Percentiles rank a stretch among this genome's conserved stretches.
Conservation (phyloP, 768 basidiomycete species). For the Rhodotorula taiwanensis region DNA sequence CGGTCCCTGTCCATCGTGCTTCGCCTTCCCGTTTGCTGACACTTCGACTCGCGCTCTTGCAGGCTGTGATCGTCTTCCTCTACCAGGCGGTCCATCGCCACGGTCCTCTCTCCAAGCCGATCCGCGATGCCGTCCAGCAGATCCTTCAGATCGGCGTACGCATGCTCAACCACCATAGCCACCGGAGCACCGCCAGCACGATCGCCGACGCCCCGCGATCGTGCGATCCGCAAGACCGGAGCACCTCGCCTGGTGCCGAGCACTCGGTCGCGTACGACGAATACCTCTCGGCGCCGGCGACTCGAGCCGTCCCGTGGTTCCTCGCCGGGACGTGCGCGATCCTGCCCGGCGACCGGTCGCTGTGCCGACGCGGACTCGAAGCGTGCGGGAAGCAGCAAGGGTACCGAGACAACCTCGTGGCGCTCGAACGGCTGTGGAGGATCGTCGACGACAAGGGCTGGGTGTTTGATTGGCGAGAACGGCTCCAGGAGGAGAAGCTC, state of each 20-base stretch:
- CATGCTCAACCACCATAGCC: slow-evolving; percentile 1
- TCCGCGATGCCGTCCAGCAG: slow-evolving; percentile 13
- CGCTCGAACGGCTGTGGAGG: slow-evolving; percentile 31
- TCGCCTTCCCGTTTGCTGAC: not conserved
- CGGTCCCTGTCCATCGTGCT: too few species aligned
- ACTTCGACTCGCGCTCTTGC: not conserved
- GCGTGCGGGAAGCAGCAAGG: slow-evolving; percentile 24
- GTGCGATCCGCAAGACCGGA: too few species aligned
- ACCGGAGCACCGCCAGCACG: not conserved
- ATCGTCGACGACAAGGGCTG: slow-evolving; percentile 24
- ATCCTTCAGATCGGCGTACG: slow-evolving; percentile 24
- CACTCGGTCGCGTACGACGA: slow-evolving; percentile 1
- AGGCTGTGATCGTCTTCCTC: slow-evolving; percentile 29
- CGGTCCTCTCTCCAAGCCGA: slow-evolving; percentile 13
- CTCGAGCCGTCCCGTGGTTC: slow-evolving; percentile 31
- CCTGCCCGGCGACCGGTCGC: slow-evolving; percentile 7
- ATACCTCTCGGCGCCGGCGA: slow-evolving; percentile 14
- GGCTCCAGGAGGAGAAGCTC: slow-evolving; percentile 21
- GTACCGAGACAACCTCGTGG: slow-evolving; percentile 21
- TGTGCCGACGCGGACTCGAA: slow-evolving; percentile 19
- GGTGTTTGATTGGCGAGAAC: slow-evolving; percentile 25
- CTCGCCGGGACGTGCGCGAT: slow-evolving; percentile 29
- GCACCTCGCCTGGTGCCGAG: not conserved
- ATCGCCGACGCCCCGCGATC: not conserved
- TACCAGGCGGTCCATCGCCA: slow-evolving; percentile 27